Evolutionary conservation across 257 asterid genomes (phyloP), one percentile per base, ranked within the genome.

Genomic region (Buddleja alternifolia): DNA sequence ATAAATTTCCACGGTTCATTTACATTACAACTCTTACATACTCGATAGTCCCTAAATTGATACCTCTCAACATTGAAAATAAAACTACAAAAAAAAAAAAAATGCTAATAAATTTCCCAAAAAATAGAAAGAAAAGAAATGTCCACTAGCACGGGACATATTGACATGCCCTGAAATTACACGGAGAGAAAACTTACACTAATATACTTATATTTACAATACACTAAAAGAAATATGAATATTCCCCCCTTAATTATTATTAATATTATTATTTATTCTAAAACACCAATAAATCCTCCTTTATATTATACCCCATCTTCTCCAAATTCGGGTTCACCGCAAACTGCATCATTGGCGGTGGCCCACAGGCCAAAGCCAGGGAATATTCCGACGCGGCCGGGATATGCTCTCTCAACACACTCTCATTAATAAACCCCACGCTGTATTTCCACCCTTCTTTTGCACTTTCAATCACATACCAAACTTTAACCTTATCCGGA

Each of bases 261-360:
- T 48, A n/a, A 0, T 6, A 19, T 20, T 9, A 21, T 20, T 51
- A 36, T 16, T 42, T 42, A 41, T 40, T 66, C 75, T 77, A 93
- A 71, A 93, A 93, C 52, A 86, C 79, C 87, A 93, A 70, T 10
- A 93, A 70, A 63, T 82, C 68, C 16, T 90, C 93, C 85, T 87
- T 87, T 2, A 82, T 64, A 69, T 88, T 80, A 56, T 85, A 93
- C 6, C 97, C 99, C 90, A 93, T 84, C 86, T 84, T 93, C 87
- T 90, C 99, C 93, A 93, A 79, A 73, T 85, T 93, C 0, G 95
- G 95, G 69, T 80, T 87, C 39, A 90, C 92, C 40, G 97, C 97
- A 52, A 90, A 87, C 48, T 93, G 94, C 72, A 93, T 56, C 99
- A 93, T 93, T 6, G 96, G 90, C 64, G 99, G 96, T 37, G 99